These are phyloP conservation scores for Aspergillus eucalypticola DNA, from an alignment of 2,329 filamentous ascomycete genomes.

Conservation along the genomic window DNA sequence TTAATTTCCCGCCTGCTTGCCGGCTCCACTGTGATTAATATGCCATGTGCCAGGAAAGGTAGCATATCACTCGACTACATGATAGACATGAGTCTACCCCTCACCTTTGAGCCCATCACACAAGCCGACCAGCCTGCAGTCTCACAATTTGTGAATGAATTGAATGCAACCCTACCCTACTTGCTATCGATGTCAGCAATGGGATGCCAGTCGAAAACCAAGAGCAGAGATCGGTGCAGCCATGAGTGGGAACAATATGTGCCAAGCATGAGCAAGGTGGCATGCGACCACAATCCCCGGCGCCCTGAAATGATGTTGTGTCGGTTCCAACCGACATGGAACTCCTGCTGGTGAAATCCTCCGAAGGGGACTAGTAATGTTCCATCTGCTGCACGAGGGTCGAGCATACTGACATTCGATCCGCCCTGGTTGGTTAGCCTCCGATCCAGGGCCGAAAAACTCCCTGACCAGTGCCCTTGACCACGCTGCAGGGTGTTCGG, in stretches of 20 bases:
- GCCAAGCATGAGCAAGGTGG: not conserved
- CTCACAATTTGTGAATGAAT: too few species aligned
- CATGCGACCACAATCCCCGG: not conserved
- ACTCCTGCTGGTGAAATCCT: not conserved
- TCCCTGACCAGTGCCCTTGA: not conserved
- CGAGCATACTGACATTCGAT: not conserved
- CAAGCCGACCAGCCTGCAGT: too few species aligned
- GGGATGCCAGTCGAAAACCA: too few species aligned
- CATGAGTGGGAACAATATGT: not conserved
- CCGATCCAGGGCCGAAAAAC: not conserved
- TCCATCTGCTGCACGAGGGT: not conserved
- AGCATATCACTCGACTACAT: too few species aligned
- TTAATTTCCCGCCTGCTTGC: too few species aligned
- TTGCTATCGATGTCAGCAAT: too few species aligned
- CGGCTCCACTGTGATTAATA: too few species aligned
- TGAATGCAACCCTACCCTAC: too few species aligned
- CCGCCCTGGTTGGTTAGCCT: not conserved
- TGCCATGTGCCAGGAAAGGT: too few species aligned
- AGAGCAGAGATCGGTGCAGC: not conserved
- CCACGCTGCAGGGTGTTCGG: not conserved
- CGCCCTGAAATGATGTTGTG: not conserved
- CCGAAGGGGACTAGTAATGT: not conserved
- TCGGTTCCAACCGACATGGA: not conserved
- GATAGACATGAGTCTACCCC: too few species aligned
- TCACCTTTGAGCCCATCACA: too few species aligned